Evolutionary conservation across 1,284 basidiomycete genomes (phyloP).

Genomic region (Pulveroboletus sp.): DNA sequence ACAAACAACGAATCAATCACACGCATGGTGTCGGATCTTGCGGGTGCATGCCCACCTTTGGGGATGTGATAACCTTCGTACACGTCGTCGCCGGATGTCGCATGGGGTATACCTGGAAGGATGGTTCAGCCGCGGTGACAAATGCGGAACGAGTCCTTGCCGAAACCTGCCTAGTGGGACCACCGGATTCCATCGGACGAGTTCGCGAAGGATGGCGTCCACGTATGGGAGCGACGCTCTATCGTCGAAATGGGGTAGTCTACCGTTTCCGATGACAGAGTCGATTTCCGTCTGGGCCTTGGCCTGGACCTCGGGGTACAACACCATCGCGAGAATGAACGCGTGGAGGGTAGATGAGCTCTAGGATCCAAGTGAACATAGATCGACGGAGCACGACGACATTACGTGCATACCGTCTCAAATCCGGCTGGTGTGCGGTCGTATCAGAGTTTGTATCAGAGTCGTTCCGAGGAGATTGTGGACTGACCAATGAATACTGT

Average conservation of each 20-base stretch:
- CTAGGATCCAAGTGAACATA: slow-evolving; percentile 11
- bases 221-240: slow-evolving; percentile 38
- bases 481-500: slow-evolving; percentile 27
- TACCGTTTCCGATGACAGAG: slow-evolving; percentile 31
- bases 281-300: slow-evolving; percentile 39
- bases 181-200: slow-evolving; percentile 40
- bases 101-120: slow-evolving; percentile 29
- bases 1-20: slow-evolving; percentile 5
- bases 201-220: slow-evolving; percentile 40
- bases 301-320: slow-evolving; percentile 39
- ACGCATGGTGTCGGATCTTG: not conserved
- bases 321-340: slow-evolving; percentile 42
- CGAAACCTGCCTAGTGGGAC: slow-evolving; percentile 32
- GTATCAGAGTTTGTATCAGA: not conserved
- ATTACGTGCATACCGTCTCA: slow-evolving; percentile 25
- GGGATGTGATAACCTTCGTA: slow-evolving; percentile 35
- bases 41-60: slow-evolving; percentile 16
- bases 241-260: slow-evolving; percentile 40
- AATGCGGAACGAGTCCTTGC: slow-evolving; percentile 15
- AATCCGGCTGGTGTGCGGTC: slow-evolving; percentile 25
- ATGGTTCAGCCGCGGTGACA: slow-evolving; percentile 1
- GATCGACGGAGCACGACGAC: not conserved
- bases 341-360: slow-evolving; percentile 30
- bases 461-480: not conserved
- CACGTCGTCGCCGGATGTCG: slow-evolving; percentile 31